Evolutionary conservation across 2,329 filamentous ascomycete genomes (phyloP).

Genomic region (Verticillium isaacii): DNA sequence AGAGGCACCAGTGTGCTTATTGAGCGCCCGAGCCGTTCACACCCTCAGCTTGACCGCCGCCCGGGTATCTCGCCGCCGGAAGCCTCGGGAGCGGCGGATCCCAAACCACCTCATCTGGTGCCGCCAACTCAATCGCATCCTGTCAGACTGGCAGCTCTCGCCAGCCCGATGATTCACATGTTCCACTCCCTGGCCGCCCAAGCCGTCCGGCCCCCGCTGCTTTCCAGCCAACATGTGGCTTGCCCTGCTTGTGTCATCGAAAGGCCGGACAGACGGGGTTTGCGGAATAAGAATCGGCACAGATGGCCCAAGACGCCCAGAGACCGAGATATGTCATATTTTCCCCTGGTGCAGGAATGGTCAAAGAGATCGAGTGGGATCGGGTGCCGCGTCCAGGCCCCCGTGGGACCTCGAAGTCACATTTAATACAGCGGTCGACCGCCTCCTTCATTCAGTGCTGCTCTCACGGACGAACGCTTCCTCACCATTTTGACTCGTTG

Average conservation of each 20-base stretch:
- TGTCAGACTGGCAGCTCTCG: neutral
- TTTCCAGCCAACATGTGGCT: neutral
- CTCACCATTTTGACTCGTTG: neutral
- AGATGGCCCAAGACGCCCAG: neutral
- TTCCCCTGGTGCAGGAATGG: neutral
- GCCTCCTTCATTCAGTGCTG: neutral
- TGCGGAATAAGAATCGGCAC: neutral
- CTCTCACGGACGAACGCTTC: neutral
- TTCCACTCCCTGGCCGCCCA: neutral
- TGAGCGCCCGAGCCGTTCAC: neutral
- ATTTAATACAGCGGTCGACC: neutral
- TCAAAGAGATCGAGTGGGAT: neutral
- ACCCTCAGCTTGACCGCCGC: neutral
- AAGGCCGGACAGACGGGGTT: neutral
- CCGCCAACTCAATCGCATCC: neutral
- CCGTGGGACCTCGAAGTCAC: neutral
- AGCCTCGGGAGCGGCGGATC: neutral
- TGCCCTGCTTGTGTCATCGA: neutral
- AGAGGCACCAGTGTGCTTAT: neutral
- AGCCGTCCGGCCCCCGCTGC: neutral
- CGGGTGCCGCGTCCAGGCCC: too few species aligned
- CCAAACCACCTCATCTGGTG: neutral
- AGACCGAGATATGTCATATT: neutral
- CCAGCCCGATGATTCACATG: neutral
- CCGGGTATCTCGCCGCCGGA: neutral